Percentiles rank a stretch among this genome's conserved stretches.
phyloP scores from a whole-genome alignment of 306 rosid species.

The Rosa rugosa region DNA sequence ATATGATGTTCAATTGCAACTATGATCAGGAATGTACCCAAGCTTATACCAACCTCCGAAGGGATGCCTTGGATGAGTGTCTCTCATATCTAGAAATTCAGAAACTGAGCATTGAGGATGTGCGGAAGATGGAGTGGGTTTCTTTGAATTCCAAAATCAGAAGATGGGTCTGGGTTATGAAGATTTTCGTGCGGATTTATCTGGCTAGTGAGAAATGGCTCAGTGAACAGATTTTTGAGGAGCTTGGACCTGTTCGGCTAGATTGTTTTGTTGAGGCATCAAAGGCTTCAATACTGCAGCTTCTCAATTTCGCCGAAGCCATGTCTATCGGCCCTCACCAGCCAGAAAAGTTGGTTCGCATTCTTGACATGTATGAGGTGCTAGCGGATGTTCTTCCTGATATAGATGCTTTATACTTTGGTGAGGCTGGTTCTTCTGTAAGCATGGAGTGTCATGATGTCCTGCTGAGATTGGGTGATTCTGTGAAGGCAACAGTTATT shows the following conservation, averaged over 20 bases:
- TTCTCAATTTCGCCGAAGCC: conserved; percentile 86
- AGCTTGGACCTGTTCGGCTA: conserved; percentile 44
- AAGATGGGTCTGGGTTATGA: conserved; percentile 81
- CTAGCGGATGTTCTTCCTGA: conserved; percentile 67
- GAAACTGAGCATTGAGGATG: conserved; percentile 83
- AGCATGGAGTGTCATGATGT: conserved; percentile 72
- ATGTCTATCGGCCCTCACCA: conserved; percentile 90
- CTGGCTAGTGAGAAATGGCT: conserved; percentile 85
- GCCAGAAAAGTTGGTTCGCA: conserved; percentile 74
- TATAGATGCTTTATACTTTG: conserved; percentile 57
- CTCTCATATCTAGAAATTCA: conserved; percentile 75
- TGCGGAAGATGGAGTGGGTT: conserved; percentile 73
- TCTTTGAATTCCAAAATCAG: conserved; percentile 70
- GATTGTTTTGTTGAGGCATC: conserved; percentile 78
- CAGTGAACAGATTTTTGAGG: conserved; percentile 70
- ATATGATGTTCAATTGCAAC: conserved; percentile 63
- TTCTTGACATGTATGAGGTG: conserved; percentile 95
- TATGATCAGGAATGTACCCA: conserved; percentile 75
- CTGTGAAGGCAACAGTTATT: conserved; percentile 63
- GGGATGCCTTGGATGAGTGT: conserved; percentile 85
- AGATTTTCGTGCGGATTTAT: conserved; percentile 79
- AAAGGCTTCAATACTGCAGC: conserved; percentile 81
- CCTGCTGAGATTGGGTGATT: conserved; percentile 64
- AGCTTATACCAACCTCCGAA: conserved; percentile 60
- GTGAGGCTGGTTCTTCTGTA: conserved; percentile 66